These are phyloP conservation scores for Sarcodon aspratus DNA, from an alignment of 768 basidiomycete genomes.

Conservation along the genomic window DNA sequence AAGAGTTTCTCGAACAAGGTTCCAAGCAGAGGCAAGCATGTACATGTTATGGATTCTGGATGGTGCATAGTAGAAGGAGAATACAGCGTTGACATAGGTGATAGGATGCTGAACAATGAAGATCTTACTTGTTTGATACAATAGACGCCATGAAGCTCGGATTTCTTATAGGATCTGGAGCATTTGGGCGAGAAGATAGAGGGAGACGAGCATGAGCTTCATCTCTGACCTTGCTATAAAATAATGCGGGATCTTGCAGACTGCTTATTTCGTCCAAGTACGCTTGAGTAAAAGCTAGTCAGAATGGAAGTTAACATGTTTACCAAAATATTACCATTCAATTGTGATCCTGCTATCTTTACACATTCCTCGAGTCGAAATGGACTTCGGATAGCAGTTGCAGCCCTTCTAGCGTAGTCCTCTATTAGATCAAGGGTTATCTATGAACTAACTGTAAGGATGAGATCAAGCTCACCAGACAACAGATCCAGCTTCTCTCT, in stretches of 20 bases:
- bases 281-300: conserved; percentile 20
- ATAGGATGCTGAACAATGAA: background rate
- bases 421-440: conserved; percentile 26
- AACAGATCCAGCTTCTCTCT: conserved; percentile 74
- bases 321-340: conserved; percentile 36
- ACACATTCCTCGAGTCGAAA: conserved; percentile 53
- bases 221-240: conserved; percentile 40
- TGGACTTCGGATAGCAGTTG: conserved; percentile 49
- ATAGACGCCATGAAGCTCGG: conserved; percentile 43
- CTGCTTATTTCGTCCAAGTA: conserved; percentile 61
- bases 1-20: conserved; percentile 49
- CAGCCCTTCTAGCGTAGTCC: conserved; percentile 50
- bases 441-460: background rate
- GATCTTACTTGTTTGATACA: conserved; percentile 44
- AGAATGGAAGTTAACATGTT: background rate
- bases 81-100: too few relatives aligned
- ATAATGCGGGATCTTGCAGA: conserved; percentile 56
- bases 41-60: conserved; percentile 72
- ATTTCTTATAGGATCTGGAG: conserved; percentile 16
- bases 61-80: conserved; percentile 4
- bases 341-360: conserved; percentile 65
- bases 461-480: conserved; percentile 37
- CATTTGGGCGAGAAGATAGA: conserved; percentile 1
- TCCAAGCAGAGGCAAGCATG: conserved; percentile 79
- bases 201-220: conserved; percentile 45